A percentile compares a stretch with the other conserved stretches of the same genome.
phyloP scores from a whole-genome alignment of 768 basidiomycete genomes.

The Russula vinacea region DNA sequence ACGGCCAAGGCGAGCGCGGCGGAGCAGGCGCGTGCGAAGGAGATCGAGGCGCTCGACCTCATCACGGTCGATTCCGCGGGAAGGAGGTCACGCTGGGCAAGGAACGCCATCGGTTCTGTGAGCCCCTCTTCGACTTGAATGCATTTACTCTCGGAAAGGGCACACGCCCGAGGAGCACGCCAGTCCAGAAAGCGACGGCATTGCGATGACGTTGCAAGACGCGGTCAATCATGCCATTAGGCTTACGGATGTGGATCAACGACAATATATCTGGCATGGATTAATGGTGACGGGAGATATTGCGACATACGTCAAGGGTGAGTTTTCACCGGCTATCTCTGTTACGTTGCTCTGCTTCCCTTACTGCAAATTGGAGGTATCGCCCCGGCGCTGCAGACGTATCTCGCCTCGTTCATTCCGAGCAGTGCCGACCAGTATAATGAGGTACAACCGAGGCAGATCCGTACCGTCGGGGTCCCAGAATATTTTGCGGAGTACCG shows the following conservation, averaged over 20 bases:
- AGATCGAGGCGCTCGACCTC: constrained; percentile 84
- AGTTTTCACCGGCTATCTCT: constrained; percentile 18
- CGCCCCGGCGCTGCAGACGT: constrained; percentile 61
- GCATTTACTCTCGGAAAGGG: constrained; percentile 36
- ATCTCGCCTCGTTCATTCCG: constrained; percentile 61
- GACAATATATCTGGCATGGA: constrained; percentile 74
- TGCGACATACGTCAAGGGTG: constrained; percentile 69
- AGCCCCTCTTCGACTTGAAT: constrained; percentile 78
- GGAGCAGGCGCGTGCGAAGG: constrained; percentile 74
- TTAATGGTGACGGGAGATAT: constrained; percentile 79
- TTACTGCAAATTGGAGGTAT: constrained; percentile 32
- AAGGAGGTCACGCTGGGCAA: constrained; percentile 74
- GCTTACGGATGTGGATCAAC: constrained; percentile 58
- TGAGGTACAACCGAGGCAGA: constrained; percentile 67
- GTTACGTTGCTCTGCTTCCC: constrained; percentile 10
- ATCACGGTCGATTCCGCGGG: constrained; percentile 66
- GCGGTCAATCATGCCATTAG: constrained; percentile 62
- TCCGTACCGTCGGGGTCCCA: constrained; percentile 64
- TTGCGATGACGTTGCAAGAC: constrained; percentile 55
- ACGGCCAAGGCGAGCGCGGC: constrained; percentile 36
- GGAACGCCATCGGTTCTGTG: constrained; percentile 87
- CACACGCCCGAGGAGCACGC: constrained; percentile 19
- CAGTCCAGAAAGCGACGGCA: constrained; percentile 32
- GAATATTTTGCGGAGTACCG: constrained; percentile 91
- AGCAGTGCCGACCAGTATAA: constrained; percentile 59